phyloP scores from a whole-genome alignment of 805 yeast species.

The Candida coquimbonensis region DNA sequence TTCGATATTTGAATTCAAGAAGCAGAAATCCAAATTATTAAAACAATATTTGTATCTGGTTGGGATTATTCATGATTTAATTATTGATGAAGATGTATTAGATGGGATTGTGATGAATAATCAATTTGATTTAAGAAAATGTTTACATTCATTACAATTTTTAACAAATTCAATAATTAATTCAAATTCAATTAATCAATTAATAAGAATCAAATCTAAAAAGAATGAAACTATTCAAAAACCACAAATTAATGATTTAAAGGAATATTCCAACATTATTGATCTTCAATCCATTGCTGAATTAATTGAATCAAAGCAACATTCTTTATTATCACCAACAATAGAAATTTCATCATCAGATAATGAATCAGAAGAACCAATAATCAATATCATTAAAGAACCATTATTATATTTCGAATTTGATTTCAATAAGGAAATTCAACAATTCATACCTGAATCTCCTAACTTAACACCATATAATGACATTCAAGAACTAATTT shows the following conservation, averaged over 20 bases:
- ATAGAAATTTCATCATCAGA: conserved; percentile 25
- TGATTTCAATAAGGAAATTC: conserved; percentile 24
- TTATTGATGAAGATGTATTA: conserved; percentile 27
- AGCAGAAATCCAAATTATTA: conserved; percentile 15
- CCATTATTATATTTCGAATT: conserved; percentile 32
- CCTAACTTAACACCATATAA: background rate
- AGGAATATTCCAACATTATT: background rate
- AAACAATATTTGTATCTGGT: conserved; percentile 36
- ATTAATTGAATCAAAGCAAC: conserved; percentile 4
- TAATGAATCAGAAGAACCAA: no score
- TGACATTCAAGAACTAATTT: conserved; percentile 1
- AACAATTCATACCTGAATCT: conserved; percentile 3
- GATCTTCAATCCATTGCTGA: conserved; percentile 14
- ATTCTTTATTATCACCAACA: conserved; percentile 15
- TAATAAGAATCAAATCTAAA: background rate
- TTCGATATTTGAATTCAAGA: conserved; percentile 29
- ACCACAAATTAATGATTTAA: conserved; percentile 1
- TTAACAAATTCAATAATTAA: background rate
- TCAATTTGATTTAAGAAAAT: conserved; percentile 39
- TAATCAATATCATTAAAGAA: conserved; percentile 10
- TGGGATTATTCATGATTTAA: conserved; percentile 29
- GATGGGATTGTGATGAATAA: conserved; percentile 21
- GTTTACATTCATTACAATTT: conserved; percentile 30
- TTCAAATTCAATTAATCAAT: no score
- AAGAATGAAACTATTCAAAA: background rate